Evolutionary conservation across 192 early-diverging fungal species (phyloP).

Genomic region (Coemansia sp.): DNA sequence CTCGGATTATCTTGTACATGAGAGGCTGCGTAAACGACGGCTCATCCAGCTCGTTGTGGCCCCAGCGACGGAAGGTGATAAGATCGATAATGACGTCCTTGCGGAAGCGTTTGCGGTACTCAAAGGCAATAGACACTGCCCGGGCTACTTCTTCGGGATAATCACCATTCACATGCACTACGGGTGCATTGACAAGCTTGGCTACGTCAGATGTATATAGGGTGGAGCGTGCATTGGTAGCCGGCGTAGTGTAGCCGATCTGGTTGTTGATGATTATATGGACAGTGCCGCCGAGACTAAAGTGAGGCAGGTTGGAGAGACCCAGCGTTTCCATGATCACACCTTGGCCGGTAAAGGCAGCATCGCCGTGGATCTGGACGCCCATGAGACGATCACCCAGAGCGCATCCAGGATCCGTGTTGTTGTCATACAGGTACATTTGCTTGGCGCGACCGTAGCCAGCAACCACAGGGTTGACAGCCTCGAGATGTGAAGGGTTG

Average conservation of each 20-base stretch:
- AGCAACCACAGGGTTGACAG: conserved; percentile 93
- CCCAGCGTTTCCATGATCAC: conserved; percentile 96
- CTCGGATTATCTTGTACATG: conserved; percentile 94
- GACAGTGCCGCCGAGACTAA: conserved; percentile 90
- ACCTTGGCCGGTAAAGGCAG: conserved; percentile 83
- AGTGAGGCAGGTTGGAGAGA: conserved; percentile 93
- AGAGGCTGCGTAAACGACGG: conserved; percentile 94
- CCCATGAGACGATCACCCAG: conserved; percentile 93
- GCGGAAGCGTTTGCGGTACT: conserved; percentile 89
- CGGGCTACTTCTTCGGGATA: conserved; percentile 88
- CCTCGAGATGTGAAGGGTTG: conserved; percentile 97
- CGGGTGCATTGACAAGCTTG: conserved; percentile 94
- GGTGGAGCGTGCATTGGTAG: conserved; percentile 88
- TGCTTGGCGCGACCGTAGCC: conserved; percentile 96
- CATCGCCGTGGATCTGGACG: conserved; percentile 94
- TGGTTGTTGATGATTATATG: conserved; percentile 99
- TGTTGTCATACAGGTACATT: conserved; percentile 70
- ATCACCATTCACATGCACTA: conserved; percentile 96
- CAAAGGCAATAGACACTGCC: conserved; percentile 80
- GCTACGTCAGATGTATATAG: conserved; percentile 91
- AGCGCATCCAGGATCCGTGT: conserved; percentile 65
- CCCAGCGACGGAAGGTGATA: conserved; percentile 94
- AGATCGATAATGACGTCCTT: conserved; percentile 95
- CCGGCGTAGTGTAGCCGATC: conserved; percentile 95
- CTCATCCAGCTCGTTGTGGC: conserved; percentile 98